These are phyloP conservation scores for Neurospora sp. DNA, from an alignment of 495 filamentous ascomycete species.

Conservation along the genomic window DNA sequence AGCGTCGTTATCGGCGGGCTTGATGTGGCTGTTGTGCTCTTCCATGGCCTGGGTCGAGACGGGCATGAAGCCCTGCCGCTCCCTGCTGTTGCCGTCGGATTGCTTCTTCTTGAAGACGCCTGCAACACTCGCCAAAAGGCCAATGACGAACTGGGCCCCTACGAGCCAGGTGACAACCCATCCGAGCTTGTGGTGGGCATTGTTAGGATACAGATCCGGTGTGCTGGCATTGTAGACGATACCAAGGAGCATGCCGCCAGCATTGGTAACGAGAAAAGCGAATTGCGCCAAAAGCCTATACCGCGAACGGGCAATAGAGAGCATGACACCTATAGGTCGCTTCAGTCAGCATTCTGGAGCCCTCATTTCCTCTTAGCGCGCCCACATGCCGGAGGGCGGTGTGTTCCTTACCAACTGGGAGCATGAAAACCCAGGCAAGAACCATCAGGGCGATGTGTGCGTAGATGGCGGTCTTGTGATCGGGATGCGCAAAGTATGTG, in stretches of 20 bases:
- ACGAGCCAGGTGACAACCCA: conserved; percentile 75
- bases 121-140: conserved; percentile 46
- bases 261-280: conserved; percentile 64
- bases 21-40: conserved; percentile 40
- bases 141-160: conserved; percentile 56
- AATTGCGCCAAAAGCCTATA: conserved; percentile 65
- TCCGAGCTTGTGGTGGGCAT: conserved; percentile 80
- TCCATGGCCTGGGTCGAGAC: conserved; percentile 59
- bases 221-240: conserved; percentile 74
- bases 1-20: conserved; percentile 31
- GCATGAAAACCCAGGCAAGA: conserved; percentile 69
- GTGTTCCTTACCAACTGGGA: conserved; percentile 60
- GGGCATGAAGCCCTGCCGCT: conserved; percentile 50
- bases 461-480: conserved; percentile 57
- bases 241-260: conserved; percentile 57
- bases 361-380: background rate
- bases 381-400: background rate
- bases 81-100: conserved; percentile 17
- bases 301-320: conserved; percentile 73
- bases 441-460: conserved; percentile 76
- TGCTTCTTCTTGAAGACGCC: conserved; percentile 20
- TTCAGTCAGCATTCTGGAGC: conserved; percentile 12
- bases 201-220: conserved; percentile 80
- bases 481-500: conserved; percentile 70
- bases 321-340: conserved; percentile 59